Evolutionary conservation across 208 protist genomes (phyloP), one percentile per base, ranked within the genome.

Genomic region (Wallacemonas sp.): DNA sequence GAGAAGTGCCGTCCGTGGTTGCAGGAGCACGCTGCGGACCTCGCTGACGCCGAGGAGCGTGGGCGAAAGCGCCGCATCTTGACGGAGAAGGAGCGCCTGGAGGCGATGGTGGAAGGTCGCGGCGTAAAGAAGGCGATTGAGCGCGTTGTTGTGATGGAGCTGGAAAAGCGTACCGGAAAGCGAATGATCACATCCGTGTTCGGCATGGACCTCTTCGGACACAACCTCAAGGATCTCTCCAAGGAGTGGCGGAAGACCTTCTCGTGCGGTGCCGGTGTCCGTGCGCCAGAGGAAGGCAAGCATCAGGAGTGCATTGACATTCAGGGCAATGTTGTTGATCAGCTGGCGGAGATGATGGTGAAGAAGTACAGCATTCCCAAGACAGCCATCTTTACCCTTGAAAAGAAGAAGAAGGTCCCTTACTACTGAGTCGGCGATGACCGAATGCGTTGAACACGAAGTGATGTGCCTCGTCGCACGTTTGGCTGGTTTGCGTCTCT

Each of bases 1-100:
- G 89, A 97, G 26, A 89, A 96, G 75, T 97, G 93, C 68, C 83
- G 88, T 8, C 88, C 88, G 53, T 96, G 90, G 90, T 75, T 97
- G 47, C 84, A 87, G 17, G 82, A 92, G 62, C 82, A 96, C 66
- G 87, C 88, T 2, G 80, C 83, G 26, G 90, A 93, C 72, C 78
- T 94, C 12, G 90, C 86, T 15, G 88, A 91, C 38, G 84, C 81
- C 17, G 84, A 90, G 70, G 86, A 96, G 49, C 70, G 79, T 8
- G 90, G 90, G 19, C 87, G 90, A 55, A 89, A 84, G 66, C 80
- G 88, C 5, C 78, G 87, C 39, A 84, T 86, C 17, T 68, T 96
- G 33, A 94, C 90, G 0, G 86, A 96, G 75, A 84, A 89, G 72
- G 90, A 88, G 30, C 75, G 82, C 2, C 74, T 96, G 17, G 80